phyloP scores from a whole-genome alignment of 2,329 filamentous ascomycete species.

The Pseudopithomyces maydicus region DNA sequence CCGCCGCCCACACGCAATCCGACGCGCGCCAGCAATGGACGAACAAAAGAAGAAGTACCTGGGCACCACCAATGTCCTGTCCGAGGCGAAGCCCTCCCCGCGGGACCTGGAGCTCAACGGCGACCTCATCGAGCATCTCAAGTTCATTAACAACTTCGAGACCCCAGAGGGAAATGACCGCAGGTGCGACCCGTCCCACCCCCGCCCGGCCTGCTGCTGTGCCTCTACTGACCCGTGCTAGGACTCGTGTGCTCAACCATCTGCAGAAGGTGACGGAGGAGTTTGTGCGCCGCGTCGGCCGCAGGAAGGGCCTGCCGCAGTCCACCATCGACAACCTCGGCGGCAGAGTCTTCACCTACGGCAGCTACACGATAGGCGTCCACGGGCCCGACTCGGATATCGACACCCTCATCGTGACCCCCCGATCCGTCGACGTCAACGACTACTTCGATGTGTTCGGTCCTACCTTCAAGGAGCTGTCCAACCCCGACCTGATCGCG shows the following conservation, averaged over 20 bases:
- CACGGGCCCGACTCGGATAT: constrained; percentile 83
- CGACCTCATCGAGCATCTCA: constrained; percentile 80
- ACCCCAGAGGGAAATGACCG: constrained; percentile 79
- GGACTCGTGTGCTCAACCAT: constrained; percentile 73
- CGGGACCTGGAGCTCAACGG: constrained; percentile 78
- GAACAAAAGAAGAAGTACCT: constrained; percentile 47
- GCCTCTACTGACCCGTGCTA: constrained; percentile 44
- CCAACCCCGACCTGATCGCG: constrained; percentile 77
- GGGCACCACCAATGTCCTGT: constrained; percentile 87
- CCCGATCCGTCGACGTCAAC: constrained; percentile 83
- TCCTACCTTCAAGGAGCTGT: constrained; percentile 75
- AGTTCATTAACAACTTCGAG: constrained; percentile 90
- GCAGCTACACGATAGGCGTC: constrained; percentile 92
- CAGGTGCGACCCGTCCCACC: constrained; percentile 59
- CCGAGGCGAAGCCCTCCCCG: constrained; percentile 74
- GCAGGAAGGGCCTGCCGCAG: constrained; percentile 73
- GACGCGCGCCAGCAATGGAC: constrained; percentile 32
- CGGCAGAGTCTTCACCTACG: constrained; percentile 94
- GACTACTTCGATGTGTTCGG: constrained; percentile 94
- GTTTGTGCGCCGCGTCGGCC: constrained; percentile 83
- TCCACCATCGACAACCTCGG: constrained; percentile 81
- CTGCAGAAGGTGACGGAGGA: constrained; percentile 82
- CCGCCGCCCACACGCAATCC: constrained; percentile 14
- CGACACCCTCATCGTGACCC: constrained; percentile 90
- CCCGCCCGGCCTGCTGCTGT: not conserved